phyloP scores from a whole-genome alignment of 257 asterid species.

The Nicotiana undulata region DNA sequence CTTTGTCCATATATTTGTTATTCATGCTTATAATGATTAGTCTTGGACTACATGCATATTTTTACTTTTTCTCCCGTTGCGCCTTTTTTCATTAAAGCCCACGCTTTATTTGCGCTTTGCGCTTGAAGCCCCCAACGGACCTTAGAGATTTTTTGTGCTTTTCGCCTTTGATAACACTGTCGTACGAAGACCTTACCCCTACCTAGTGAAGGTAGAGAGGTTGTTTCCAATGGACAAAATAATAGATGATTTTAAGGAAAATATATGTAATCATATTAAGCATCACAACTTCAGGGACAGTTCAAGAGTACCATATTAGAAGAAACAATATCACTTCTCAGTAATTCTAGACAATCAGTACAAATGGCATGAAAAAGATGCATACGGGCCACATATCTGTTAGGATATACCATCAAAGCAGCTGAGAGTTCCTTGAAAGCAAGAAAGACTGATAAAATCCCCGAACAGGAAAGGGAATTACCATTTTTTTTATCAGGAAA shows the following conservation, averaged over 20 bases:
- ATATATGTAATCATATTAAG: background rate
- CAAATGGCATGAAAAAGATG: background rate
- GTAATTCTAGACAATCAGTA: background rate
- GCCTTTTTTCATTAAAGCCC: no score
- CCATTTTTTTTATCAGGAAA: background rate
- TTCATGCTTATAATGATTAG: no score
- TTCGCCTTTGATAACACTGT: no score
- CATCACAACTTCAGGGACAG: slow-evolving; percentile 2
- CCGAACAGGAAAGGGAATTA: background rate
- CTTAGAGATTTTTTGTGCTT: no score
- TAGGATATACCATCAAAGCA: background rate
- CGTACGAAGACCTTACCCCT: no score
- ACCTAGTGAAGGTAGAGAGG: no score
- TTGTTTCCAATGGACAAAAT: background rate
- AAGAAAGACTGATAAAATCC: background rate
- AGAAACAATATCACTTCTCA: background rate
- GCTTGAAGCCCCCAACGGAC: no score
- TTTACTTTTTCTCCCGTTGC: no score
- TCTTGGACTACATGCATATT: no score
- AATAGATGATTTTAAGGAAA: background rate
- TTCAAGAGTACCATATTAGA: background rate
- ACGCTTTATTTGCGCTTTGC: no score
- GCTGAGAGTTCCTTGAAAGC: background rate
- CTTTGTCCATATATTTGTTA: no score
- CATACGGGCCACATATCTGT: background rate